A percentile compares a stretch with the other conserved stretches of the same genome.
phyloP scores from a whole-genome alignment of 768 basidiomycete genomes.

The Pulveroboletus ravenelii region DNA sequence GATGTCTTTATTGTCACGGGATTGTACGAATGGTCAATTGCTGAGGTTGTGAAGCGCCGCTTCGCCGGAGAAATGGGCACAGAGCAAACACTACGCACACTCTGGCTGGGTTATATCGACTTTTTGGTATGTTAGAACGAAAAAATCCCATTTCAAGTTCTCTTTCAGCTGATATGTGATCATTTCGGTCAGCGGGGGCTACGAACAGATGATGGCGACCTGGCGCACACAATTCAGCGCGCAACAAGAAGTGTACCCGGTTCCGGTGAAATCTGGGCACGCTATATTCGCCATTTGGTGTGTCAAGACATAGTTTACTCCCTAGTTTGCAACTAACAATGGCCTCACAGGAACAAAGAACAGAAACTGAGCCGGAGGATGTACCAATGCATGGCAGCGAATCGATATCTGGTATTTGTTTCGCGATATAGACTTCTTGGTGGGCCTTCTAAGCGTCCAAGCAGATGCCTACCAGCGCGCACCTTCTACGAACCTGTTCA shows the following conservation, averaged over 20 bases:
- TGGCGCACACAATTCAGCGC: slow-evolving; percentile 44
- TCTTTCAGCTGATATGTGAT: background rate
- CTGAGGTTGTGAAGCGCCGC: slow-evolving; percentile 60
- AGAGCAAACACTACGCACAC: slow-evolving; percentile 53
- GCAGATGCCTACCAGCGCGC: slow-evolving; percentile 58
- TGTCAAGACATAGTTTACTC: slow-evolving; percentile 13
- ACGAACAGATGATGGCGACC: slow-evolving; percentile 38
- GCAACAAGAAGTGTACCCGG: slow-evolving; percentile 71
- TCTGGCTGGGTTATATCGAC: slow-evolving; percentile 76
- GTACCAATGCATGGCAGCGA: slow-evolving; percentile 18
- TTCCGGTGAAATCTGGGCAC: slow-evolving; percentile 75
- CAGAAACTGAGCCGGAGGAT: slow-evolving; percentile 14
- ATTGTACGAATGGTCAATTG: slow-evolving; percentile 71
- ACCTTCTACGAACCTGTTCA: slow-evolving; percentile 49
- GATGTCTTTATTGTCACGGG: slow-evolving; percentile 52
- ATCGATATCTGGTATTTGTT: slow-evolving; percentile 21
- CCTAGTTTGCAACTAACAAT: background rate
- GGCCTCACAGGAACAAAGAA: slow-evolving; percentile 19
- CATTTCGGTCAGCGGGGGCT: slow-evolving; percentile 26
- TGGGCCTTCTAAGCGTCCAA: slow-evolving; percentile 4
- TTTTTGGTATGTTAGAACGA: slow-evolving; percentile 47
- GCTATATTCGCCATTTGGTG: slow-evolving; percentile 70
- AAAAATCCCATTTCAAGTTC: background rate
- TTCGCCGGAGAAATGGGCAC: slow-evolving; percentile 51
- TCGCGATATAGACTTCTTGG: background rate